Evolutionary conservation across 441 rosid genomes (phyloP), one percentile per base, ranked within the genome.

Genomic region (Pelargonium hybrid): DNA sequence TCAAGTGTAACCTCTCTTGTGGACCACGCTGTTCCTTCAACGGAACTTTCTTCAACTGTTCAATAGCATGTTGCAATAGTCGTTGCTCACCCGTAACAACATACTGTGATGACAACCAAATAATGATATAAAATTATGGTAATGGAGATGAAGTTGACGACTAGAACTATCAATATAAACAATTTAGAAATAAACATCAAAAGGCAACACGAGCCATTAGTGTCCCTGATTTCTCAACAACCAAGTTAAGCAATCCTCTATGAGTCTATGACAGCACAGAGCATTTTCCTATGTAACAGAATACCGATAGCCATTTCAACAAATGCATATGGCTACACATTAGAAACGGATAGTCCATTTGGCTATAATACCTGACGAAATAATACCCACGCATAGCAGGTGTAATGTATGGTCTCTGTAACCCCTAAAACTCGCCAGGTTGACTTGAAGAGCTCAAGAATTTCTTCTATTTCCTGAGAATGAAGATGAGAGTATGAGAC

Each of bases 361-460:
- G 39, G 66, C 31, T 73, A 67, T 64, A 69, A 64, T 90, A 95
- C 99, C 99, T 95, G 99, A 71, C 95, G 95, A 81, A 90, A 88
- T 80, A 95, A 82, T 67, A 95, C 87, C 90, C 91, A 95, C 14
- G 95, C 85, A 73, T 88, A 95, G 87, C 95, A 92, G 63, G 96
- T 89, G 83, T 85, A 89, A 72, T 95, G 99, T 74, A 90, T 89
- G 73, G 97, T 95, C 88, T 92, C 98, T 47, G 97, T 90, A 71
- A 95, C 82, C 78, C 99, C 99, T 68, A 95, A 85, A 76, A 92
- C 90, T 78, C 94, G 91, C 99, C 99, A 92, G 8, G 98, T 92
- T 66, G 95, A 89, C 85, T 87, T 92, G 73, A 95, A 76, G 70
- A 95, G 98, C 89, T 92, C 98, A 69, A 95, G 96, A 75, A 89